Evolutionary conservation across 208 protist species (phyloP), one percentile per base, ranked within the genome.

Genomic region (Acanthamoeba sp.): DNA sequence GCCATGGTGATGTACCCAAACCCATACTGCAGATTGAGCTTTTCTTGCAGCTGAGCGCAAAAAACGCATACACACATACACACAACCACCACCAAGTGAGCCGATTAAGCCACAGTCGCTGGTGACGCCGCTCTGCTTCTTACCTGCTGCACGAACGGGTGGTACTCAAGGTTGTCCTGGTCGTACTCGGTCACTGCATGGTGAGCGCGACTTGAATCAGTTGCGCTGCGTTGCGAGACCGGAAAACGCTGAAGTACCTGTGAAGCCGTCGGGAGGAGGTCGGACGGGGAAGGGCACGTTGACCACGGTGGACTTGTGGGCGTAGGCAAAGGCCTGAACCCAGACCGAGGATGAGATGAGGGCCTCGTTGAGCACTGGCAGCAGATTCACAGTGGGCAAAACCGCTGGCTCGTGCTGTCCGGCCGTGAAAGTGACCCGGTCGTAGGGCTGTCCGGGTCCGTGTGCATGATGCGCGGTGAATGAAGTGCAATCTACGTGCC

Each of bases 311-410:
- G 88, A 50, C 40, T 93, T 93, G 62, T 76, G 22, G 42, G 55
- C 84, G 57, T 71, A 59, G 64, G 42, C 16, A 29, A 52, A 57
- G 50, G 90, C 96, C 48, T 97, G 96, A 20, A 97, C 4, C 22
- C 97, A 42, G 1, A 97, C 95, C 9, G 96, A 96, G 7, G 95
- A 96, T 9, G 71, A 85, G 20, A 78, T n/a, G 34, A 97, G 80
- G 0, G 52, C 48, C 59, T 97, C 95, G 89, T 97, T 97, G 27
- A 96, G 84, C 18, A 88, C 80, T 48, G 91, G 73, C 87, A 97
- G 71, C 29, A 96, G 93, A 29, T 95, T 66, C 3, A 57, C 82
- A 16, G 91, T 76, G 22, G 80, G 88, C 10, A 96, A 29, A n/a
- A 95, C 94, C 1, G 82, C 57, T n/a, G 95, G 73, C 32, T 97